These are phyloP conservation scores for Vicia faba DNA, from an alignment of 306 rosid species.

Conservation along the genomic window DNA sequence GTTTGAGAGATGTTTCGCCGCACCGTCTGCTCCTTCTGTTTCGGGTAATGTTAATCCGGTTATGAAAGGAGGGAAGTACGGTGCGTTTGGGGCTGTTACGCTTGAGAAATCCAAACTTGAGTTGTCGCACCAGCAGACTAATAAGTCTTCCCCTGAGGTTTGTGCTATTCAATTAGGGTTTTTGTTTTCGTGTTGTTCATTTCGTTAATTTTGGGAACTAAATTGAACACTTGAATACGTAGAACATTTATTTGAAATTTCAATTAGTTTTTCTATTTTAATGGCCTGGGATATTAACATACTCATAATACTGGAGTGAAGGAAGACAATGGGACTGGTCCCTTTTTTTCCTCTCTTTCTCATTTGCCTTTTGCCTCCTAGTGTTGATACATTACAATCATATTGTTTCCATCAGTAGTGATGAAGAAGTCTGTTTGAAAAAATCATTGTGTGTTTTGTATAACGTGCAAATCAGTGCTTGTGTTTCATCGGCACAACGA, in stretches of 20 bases:
- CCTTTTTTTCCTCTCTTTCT: too few relatives aligned
- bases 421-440: neutral
- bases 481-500: neutral
- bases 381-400: too few relatives aligned
- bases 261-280: neutral
- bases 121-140: constrained; percentile 65
- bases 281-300: neutral
- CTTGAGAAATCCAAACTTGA: constrained; percentile 90
- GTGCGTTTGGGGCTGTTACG: constrained; percentile 79
- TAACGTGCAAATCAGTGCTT: too few relatives aligned
- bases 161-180: constrained; percentile 33
- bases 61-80: constrained; percentile 80
- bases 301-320: neutral
- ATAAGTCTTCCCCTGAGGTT: constrained; percentile 74
- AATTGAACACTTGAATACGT: neutral
- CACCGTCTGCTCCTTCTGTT: constrained; percentile 40
- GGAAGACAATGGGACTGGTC: neutral
- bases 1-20: constrained; percentile 64
- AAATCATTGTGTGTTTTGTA: constrained; percentile 1
- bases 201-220: neutral
- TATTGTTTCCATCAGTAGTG: neutral
- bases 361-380: neutral
- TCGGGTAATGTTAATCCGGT: constrained; percentile 15
- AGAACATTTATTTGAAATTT: neutral
- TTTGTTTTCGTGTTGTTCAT: neutral